Evolutionary conservation across 495 filamentous ascomycete species (phyloP).

Genomic region (Staphylotrichum longicolle): DNA sequence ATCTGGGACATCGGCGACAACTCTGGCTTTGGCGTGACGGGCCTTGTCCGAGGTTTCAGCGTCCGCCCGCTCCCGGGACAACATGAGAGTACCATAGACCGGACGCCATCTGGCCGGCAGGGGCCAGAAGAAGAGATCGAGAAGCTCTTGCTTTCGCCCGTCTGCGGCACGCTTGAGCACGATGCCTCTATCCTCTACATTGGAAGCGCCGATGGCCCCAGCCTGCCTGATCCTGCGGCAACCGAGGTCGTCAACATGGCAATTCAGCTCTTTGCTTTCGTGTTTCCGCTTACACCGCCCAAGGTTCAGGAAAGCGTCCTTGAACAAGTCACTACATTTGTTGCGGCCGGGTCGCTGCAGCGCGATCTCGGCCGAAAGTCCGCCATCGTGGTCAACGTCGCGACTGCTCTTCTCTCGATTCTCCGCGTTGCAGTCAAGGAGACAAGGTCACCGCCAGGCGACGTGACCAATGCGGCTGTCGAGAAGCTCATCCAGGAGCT

Average conservation of each 20-base stretch:
- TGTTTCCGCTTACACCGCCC: conserved; percentile 78
- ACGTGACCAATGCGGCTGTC: conserved; percentile 69
- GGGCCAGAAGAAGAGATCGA: conserved; percentile 70
- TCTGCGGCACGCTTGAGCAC: conserved; percentile 81
- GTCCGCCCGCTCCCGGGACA: conserved; percentile 68
- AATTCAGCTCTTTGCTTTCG: conserved; percentile 86
- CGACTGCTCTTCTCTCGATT: conserved; percentile 72
- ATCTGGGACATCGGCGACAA: conserved; percentile 96
- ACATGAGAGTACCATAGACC: conserved; percentile 55
- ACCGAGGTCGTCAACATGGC: conserved; percentile 94
- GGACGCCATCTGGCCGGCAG: conserved; percentile 60
- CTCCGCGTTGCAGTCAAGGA: conserved; percentile 83
- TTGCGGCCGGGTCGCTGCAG: conserved; percentile 74
- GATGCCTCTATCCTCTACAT: conserved; percentile 84
- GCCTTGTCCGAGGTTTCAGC: conserved; percentile 75
- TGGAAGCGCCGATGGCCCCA: conserved; percentile 41
- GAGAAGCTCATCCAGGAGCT: conserved; percentile 87
- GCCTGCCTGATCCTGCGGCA: conserved; percentile 73
- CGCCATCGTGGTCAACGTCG: conserved; percentile 87
- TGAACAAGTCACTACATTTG: conserved; percentile 84
- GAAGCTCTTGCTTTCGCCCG: conserved; percentile 65
- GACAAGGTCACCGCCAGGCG: conserved; percentile 66
- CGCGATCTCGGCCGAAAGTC: conserved; percentile 84
- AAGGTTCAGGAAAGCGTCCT: conserved; percentile 95
- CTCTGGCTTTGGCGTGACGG: conserved; percentile 87